Evolutionary conservation across 129 eudicot genomes (phyloP), one percentile per base, ranked within the genome.

Genomic region (Dittrichia graveolens): DNA sequence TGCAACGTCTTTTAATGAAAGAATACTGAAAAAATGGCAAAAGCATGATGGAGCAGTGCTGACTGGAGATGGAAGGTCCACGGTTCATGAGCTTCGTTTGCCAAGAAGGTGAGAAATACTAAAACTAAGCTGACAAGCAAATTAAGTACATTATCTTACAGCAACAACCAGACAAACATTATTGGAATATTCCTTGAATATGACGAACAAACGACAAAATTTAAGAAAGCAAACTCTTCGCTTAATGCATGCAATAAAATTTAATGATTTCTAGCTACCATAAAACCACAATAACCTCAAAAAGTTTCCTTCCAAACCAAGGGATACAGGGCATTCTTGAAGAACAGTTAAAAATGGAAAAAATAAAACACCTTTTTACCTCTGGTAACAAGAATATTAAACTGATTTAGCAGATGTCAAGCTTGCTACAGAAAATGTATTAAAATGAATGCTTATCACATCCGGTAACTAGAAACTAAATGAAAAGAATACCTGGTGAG

Each of bases 401-500:
- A 37, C 44, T 43, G 40, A 43, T 7, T 44, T 75, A 75, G 53
- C 57, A 75, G 47, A 65, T 54, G 67, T 55, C 64, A 44, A 12
- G 46, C 57, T 67, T 44, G 78, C 37, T 44, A 54, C n/a, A 43
- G 9, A 34, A 56, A 65, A 45, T 64, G 6, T 43, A 66, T 54
- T 6, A 65, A 54, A 53, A 43, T 0, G 8, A 43, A 34, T 55
- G 46, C 59, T 65, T 65, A 75, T 43, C n/a, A 46, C 65, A 55
- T 38, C 16, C 38, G 40, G 24, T 49, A 5, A 4, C 41, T 10
- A 61, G 5, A 69, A 11, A 52, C 3, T 12, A 9, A 71, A 58
- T 42, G 61, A 15, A 48, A 61, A 65, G 50, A 35, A 75, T 74
- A 94, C 99, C 92, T 94, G 99, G 79, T 94, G 99, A 31, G 99